Evolutionary conservation across 331 rosid genomes (phyloP).

Genomic region (Spiraea crenata): DNA sequence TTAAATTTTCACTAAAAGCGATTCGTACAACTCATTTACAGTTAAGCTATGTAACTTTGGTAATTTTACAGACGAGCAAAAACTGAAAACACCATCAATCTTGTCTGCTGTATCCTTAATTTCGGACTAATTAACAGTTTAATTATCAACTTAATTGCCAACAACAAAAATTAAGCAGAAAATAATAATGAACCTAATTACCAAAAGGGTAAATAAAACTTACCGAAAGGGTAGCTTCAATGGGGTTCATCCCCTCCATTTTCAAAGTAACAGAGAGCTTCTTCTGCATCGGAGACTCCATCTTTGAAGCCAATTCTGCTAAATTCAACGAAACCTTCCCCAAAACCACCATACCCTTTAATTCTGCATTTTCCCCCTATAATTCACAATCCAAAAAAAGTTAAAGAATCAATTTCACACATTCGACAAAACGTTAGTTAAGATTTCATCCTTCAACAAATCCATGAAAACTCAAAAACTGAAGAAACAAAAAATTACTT

Average conservation of each 20-base stretch:
- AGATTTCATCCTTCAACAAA: too few species aligned
- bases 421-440: not conserved
- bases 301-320: constrained; percentile 33
- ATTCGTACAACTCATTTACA: not conserved
- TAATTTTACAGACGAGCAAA: not conserved
- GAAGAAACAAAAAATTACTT: not conserved
- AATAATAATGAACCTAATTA: constrained; percentile 12
- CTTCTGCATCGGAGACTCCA: constrained; percentile 30
- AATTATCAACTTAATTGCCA: not conserved
- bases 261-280: constrained; percentile 50
- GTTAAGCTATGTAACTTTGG: not conserved
- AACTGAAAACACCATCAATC: constrained; percentile 3
- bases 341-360: constrained; percentile 27
- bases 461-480: not conserved
- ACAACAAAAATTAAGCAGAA: not conserved
- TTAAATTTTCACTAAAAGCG: not conserved
- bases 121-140: not conserved
- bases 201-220: constrained; percentile 40
- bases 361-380: constrained; percentile 35
- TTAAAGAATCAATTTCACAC: not conserved
- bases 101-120: constrained; percentile 9
- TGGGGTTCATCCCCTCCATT: constrained; percentile 37
- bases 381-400: not conserved
- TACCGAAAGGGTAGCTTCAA: constrained; percentile 46
- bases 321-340: constrained; percentile 50